Evolutionary conservation across 495 filamentous ascomycete species (phyloP), one percentile per base, ranked within the genome.

Genomic region (Penicillium goetzii): DNA sequence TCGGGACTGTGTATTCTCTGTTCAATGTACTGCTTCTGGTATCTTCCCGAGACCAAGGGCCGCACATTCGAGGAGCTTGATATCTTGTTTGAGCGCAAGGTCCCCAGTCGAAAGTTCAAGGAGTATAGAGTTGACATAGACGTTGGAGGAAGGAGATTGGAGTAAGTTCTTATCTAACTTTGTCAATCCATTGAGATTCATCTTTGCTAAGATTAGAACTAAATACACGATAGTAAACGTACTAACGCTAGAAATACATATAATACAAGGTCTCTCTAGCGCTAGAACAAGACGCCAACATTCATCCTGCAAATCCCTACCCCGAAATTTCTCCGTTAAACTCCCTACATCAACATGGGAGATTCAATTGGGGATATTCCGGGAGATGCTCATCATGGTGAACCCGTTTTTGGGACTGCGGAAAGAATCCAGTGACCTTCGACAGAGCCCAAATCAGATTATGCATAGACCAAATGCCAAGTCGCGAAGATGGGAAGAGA

Each of bases 281-380:
- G n/a, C n/a, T 21, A 3, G n/a, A 43, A 43, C 41, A 43, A 21
- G n/a, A 43, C 41, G 41, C n/a, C 41, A 43, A 43, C 41, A 21
- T 43, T 21, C 7, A 43, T 43, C 6, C 41, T 43, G n/a, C 41
- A 43, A 19, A 7, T 43, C 6, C 8, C 41, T 21, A 43, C 1
- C 19, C 41, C n/a, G 9, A 11, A 43, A 21, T 21, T 8, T 43
- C n/a, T 43, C 41, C 41, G n/a, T 21, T 19, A 1, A 21, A 11
- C 41, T 43, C 9, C 41, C 8, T n/a, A 21, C 5, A 21, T 43
- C n/a, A 43, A 21, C 0, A 43, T 43, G 41, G 41, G n/a, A 43
- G 41, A 21, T 56, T 40, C 53, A 56, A 40, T 26, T 56, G 33
- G 3, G 53, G 53, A 56, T 56, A 56, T 21, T 40, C 33, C 6